Conservation (phyloP, 305 asterid species). For the Andrographis paniculata region DNA sequence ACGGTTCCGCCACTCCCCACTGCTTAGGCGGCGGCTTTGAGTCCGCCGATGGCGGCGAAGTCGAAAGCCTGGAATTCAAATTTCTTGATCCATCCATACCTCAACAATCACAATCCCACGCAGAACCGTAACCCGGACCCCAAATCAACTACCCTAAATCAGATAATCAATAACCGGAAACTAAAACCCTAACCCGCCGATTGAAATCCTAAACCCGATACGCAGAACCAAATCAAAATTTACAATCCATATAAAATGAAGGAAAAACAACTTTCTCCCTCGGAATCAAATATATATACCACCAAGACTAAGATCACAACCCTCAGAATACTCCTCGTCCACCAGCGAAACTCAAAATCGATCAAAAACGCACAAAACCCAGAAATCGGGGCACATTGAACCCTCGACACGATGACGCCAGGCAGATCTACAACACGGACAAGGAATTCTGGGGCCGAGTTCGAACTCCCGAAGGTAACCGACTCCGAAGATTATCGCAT, state of each 20-base stretch:
- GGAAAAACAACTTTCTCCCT: constrained; percentile 14
- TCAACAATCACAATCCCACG: constrained; percentile 14
- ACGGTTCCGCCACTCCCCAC: constrained; percentile 68
- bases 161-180: constrained; percentile 10
- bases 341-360: background rate
- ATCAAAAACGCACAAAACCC: constrained; percentile 10
- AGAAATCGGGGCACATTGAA: constrained; percentile 9
- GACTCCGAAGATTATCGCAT: constrained; percentile 15
- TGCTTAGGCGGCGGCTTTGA: constrained; percentile 39
- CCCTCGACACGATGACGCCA: constrained; percentile 6
- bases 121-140: constrained; percentile 16
- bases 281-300: constrained; percentile 1
- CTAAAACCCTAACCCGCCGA: constrained; percentile 31
- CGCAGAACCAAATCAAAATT: constrained; percentile 1
- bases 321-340: background rate
- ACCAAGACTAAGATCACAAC: background rate
- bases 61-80: constrained; percentile 23
- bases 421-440: constrained; percentile 24
- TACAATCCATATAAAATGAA: background rate
- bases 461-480: constrained; percentile 5
- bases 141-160: constrained; percentile 15
- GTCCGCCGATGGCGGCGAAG: constrained; percentile 29
- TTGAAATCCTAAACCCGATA: constrained; percentile 23
- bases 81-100: constrained; percentile 40
- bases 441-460: constrained; percentile 7